These are phyloP conservation scores for Wickerhamiella occidentalis DNA, from an alignment of 805 yeast species.

Conservation along the genomic window DNA sequence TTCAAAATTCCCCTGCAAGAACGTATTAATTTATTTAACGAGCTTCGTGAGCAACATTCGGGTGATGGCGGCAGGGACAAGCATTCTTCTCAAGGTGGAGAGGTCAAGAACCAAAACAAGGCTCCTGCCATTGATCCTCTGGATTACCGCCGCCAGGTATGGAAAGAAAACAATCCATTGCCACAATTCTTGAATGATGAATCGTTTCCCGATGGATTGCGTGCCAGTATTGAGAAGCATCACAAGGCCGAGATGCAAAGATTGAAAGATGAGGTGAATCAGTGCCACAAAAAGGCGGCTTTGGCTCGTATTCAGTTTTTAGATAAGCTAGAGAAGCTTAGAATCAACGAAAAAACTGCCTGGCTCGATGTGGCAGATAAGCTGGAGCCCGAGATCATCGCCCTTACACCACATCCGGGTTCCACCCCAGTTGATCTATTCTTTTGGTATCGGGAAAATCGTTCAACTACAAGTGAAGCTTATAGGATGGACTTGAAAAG, in stretches of 20 bases:
- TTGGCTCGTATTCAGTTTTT: slow-evolving; percentile 11
- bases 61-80: neutral
- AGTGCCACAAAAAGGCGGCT: neutral
- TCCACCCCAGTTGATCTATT: slow-evolving; percentile 13
- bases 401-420: slow-evolving; percentile 1
- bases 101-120: no score
- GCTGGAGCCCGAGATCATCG: neutral
- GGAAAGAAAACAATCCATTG: neutral
- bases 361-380: slow-evolving; percentile 7
- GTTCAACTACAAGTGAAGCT: neutral
- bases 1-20: neutral
- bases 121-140: neutral
- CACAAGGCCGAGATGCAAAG: neutral
- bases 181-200: neutral
- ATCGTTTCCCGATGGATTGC: neutral
- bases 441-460: neutral
- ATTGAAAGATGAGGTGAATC: neutral
- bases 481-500: neutral
- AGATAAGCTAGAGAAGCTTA: neutral
- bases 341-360: neutral
- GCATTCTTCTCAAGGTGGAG: neutral
- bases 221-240: neutral
- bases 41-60: neutral
- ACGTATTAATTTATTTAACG: neutral
- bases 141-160: neutral